These are phyloP conservation scores for Pseudogymnoascus sp. DNA, from an alignment of 2,329 filamentous ascomycete species.

Conservation along the genomic window DNA sequence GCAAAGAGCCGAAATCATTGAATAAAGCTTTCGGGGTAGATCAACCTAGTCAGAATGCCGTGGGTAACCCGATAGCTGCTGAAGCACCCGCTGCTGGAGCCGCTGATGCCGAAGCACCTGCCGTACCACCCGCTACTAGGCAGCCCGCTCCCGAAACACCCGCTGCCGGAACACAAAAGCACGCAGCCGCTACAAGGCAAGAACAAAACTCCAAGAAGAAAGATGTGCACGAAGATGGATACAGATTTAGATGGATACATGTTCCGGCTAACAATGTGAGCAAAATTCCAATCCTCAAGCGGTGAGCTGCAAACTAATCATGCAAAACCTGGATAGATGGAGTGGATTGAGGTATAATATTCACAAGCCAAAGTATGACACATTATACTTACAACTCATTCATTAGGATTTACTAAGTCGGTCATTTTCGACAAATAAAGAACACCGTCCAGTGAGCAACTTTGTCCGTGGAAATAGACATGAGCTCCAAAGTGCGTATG, in stretches of 20 bases:
- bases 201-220: not conserved
- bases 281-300: not conserved
- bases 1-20: not conserved
- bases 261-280: not conserved
- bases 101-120: not conserved
- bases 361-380: not conserved
- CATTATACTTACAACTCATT: not conserved
- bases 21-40: not conserved
- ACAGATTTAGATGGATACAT: slow-evolving; percentile 1
- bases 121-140: not conserved
- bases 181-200: not conserved
- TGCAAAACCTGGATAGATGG: not conserved
- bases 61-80: not conserved
- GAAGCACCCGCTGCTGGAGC: not conserved
- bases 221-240: not conserved
- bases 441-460: not conserved
- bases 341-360: not conserved
- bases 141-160: not conserved
- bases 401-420: not conserved
- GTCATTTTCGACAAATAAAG: not conserved
- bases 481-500: not conserved
- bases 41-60: not conserved
- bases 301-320: not conserved
- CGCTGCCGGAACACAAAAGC: not conserved
- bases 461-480: not conserved